phyloP scores from a whole-genome alignment of 148 eudicot genomes.

The Gaultheria prostrata region DNA sequence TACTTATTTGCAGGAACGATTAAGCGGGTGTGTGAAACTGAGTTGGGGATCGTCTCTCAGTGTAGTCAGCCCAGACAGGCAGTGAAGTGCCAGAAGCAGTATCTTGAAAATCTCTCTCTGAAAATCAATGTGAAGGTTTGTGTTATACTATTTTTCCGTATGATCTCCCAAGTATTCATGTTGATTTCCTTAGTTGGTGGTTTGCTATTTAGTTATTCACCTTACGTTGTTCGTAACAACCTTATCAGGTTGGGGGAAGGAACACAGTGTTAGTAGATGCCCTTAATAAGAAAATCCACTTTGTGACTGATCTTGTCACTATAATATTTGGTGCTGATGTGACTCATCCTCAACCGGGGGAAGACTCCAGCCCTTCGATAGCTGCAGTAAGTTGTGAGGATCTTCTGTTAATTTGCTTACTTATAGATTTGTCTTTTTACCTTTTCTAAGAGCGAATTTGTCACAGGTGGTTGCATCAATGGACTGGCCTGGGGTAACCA shows the following conservation, averaged over 20 bases:
- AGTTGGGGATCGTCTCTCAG: slow-evolving; percentile 79
- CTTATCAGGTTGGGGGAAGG: slow-evolving; percentile 67
- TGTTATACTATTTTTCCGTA: not conserved
- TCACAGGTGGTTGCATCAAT: slow-evolving; percentile 84
- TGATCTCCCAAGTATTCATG: not conserved
- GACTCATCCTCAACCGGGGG: slow-evolving; percentile 85
- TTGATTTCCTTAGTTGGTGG: not conserved
- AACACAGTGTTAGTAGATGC: slow-evolving; percentile 51
- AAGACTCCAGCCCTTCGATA: slow-evolving; percentile 77
- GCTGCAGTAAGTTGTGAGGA: slow-evolving; percentile 59
- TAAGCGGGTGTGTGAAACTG: slow-evolving; percentile 79
- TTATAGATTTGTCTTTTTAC: not conserved
- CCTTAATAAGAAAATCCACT: slow-evolving; percentile 35
- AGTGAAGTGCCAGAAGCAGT: slow-evolving; percentile 40
- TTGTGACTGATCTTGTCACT: slow-evolving; percentile 52
- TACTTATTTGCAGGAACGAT: slow-evolving; percentile 47
- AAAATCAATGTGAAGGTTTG: slow-evolving; percentile 91
- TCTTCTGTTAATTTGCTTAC: not conserved
- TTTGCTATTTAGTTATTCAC: not conserved
- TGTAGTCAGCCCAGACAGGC: slow-evolving; percentile 69
- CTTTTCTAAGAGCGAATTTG: not conserved
- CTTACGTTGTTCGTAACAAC: not conserved
- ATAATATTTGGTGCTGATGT: slow-evolving; percentile 94
- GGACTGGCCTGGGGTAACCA: slow-evolving; percentile 86
- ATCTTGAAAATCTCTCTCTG: slow-evolving; percentile 73